Percentiles rank a stretch among this genome's conserved stretches.
These are phyloP conservation scores for Chlamydomonas sphaeroides DNA, from an alignment of 139 green algal genomes.

Conservation along the genomic window DNA sequence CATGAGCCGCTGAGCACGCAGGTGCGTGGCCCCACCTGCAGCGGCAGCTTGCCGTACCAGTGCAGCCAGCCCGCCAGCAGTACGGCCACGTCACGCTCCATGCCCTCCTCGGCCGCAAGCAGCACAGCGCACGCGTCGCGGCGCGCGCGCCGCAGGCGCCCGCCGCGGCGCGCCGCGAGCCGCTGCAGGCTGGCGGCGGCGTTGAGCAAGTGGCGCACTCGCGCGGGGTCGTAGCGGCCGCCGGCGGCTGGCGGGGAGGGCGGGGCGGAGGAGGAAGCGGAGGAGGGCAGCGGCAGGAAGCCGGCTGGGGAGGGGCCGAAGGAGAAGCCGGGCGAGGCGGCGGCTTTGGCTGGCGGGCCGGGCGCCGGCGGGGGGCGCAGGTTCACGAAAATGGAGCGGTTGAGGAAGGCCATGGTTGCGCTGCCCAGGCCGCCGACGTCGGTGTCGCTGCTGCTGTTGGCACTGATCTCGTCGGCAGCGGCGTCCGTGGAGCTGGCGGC, in stretches of 20 bases:
- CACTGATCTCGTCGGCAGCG: background rate
- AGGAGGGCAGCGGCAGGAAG: background rate
- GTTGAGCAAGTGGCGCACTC: conserved; percentile 35
- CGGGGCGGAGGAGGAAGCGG: background rate
- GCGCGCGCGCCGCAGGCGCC: conserved; percentile 10
- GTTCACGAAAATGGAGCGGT: conserved; percentile 29
- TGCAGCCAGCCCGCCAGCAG: conserved; percentile 70
- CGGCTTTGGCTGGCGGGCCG: background rate
- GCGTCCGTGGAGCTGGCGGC: background rate
- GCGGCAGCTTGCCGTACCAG: conserved; percentile 65
- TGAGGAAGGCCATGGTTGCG: conserved; percentile 8
- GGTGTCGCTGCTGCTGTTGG: background rate
- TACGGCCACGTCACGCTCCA: conserved; percentile 47
- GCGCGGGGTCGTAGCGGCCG: conserved; percentile 7
- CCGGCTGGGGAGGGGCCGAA: background rate
- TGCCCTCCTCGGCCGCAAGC: conserved; percentile 29
- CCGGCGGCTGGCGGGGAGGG: background rate
- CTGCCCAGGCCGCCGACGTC: background rate
- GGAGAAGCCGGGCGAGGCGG: background rate
- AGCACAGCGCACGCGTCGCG: conserved; percentile 50
- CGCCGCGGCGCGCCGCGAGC: conserved; percentile 42
- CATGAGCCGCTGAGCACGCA: no score
- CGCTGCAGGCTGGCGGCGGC: conserved; percentile 56
- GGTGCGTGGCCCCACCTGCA: conserved; percentile 22
- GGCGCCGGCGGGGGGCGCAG: background rate